Percentiles rank a stretch among this genome's conserved stretches.
These are phyloP conservation scores for Metschnikowia sp. DNA, from an alignment of 805 yeast species.

Conservation along the genomic window DNA sequence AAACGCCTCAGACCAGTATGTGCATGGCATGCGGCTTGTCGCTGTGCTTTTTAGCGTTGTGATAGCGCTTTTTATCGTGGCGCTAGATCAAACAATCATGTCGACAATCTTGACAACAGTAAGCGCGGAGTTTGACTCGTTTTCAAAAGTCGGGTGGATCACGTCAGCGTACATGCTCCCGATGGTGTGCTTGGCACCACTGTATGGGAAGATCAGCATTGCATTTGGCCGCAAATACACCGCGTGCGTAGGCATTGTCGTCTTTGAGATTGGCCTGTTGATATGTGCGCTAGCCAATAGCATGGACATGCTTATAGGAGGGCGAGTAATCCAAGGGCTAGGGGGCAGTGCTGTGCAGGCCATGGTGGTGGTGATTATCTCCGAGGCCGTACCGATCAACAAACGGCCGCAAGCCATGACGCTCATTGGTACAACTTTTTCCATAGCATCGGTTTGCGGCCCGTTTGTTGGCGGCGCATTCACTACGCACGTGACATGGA, in stretches of 20 bases:
- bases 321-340: slow-evolving; percentile 65
- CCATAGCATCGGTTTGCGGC: slow-evolving; percentile 53
- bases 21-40: slow-evolving; percentile 25
- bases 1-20: slow-evolving; percentile 32
- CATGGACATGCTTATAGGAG: slow-evolving; percentile 65
- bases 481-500: slow-evolving; percentile 56
- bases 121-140: slow-evolving; percentile 47
- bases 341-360: slow-evolving; percentile 73
- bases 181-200: slow-evolving; percentile 48
- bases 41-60: slow-evolving; percentile 28
- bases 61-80: slow-evolving; percentile 35
- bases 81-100: slow-evolving; percentile 60
- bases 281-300: slow-evolving; percentile 51
- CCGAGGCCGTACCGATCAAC: slow-evolving; percentile 50
- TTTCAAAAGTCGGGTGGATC: slow-evolving; percentile 57
- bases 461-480: slow-evolving; percentile 69
- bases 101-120: slow-evolving; percentile 48
- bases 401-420: slow-evolving; percentile 39
- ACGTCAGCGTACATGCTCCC: slow-evolving; percentile 54
- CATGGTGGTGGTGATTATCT: slow-evolving; percentile 51
- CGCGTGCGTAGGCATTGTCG: slow-evolving; percentile 43
- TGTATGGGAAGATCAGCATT: slow-evolving; percentile 56
- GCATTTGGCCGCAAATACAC: slow-evolving; percentile 56
- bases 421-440: slow-evolving; percentile 40
- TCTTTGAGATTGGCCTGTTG: slow-evolving; percentile 63